These are phyloP conservation scores for Hypoxylon rubiginosum DNA, from an alignment of 2,329 filamentous ascomycete species.

Conservation along the genomic window DNA sequence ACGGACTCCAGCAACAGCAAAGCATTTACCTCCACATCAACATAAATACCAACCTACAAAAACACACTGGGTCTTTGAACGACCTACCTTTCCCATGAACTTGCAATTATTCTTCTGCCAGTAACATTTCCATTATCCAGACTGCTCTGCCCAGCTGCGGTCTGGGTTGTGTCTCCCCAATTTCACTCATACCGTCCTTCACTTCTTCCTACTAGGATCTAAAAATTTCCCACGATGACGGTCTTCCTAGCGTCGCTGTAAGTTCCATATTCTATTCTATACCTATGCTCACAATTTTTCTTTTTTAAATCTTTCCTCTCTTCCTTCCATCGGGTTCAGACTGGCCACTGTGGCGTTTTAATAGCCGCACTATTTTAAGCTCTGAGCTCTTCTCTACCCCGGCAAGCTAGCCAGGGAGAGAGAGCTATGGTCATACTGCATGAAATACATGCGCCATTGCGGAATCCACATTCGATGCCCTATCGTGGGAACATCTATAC, in stretches of 20 bases:
- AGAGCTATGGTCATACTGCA: conserved; percentile 18
- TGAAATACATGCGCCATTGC: conserved; percentile 20
- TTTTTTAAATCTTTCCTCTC: background rate
- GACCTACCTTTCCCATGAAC: conserved; percentile 33
- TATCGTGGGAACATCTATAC: conserved; percentile 22
- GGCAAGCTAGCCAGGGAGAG: conserved; percentile 6
- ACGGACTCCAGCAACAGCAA: conserved; percentile 13
- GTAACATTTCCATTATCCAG: conserved; percentile 11
- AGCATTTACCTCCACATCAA: background rate
- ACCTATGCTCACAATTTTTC: background rate
- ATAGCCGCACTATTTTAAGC: background rate
- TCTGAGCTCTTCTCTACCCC: conserved; percentile 8
- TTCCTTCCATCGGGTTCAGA: background rate
- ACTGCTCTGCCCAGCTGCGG: conserved; percentile 25
- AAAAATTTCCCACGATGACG: conserved; percentile 58
- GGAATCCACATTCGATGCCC: conserved; percentile 14
- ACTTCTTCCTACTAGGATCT: conserved; percentile 1
- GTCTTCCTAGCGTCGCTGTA: conserved; percentile 66
- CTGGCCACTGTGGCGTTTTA: conserved; percentile 5
- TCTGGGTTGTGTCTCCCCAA: conserved; percentile 17
- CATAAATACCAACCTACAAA: conserved; percentile 5
- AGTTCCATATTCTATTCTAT: conserved; percentile 47
- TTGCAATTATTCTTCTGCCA: conserved; percentile 33
- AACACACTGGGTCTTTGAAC: conserved; percentile 9
- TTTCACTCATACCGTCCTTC: conserved; percentile 7